Evolutionary conservation across 164 flowering plant species (phyloP), one percentile per base, ranked within the genome.

Genomic region (Cinnamomum chago): DNA sequence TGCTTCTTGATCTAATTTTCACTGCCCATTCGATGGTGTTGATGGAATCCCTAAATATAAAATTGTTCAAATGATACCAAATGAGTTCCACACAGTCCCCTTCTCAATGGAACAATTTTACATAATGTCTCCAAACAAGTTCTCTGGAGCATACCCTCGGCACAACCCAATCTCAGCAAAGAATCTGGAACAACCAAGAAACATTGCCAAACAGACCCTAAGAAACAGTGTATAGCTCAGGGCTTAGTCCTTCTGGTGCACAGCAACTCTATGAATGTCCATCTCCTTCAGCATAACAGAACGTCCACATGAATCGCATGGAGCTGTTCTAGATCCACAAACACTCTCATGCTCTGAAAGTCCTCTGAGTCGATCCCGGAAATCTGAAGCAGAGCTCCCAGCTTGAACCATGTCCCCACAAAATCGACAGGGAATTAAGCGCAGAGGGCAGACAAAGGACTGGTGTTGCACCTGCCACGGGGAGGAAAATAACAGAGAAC

Each of bases 321-420:
- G 98, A 7, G 99, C 92, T 40, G 98, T 95, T 82, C 98, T 87
- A 18, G 99, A 95, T 35, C 99, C 97, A 76, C 99, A 95, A 0
- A 81, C 2, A 77, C 97, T 93, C 82, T 93, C 98, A 64, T 95
- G 98, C 85, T 95, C 97, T 2, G 92, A 83, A 35, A 92, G 83
- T 65, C 98, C 99, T 81, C 94, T 86, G 40, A 92, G 60, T 33
- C 93, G 79, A 80, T 95, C 98, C 11, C 97, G 85, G 7, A 77
- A 85, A 75, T 95, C 93, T 51, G 76, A 75, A 1, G 97, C 87
- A 35, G 85, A 80, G 72, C 60, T 82, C 70, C 98, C 97, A 51
- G 98, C 97, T 77, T 83, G 92, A 75, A 93, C 97, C 98, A 95
- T 90, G 81, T 93, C 96, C 40, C 99, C 98, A 72, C 99, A 95